Evolutionary conservation across 139 green algal species (phyloP).

Genomic region (Chlamydomonas applanata): DNA sequence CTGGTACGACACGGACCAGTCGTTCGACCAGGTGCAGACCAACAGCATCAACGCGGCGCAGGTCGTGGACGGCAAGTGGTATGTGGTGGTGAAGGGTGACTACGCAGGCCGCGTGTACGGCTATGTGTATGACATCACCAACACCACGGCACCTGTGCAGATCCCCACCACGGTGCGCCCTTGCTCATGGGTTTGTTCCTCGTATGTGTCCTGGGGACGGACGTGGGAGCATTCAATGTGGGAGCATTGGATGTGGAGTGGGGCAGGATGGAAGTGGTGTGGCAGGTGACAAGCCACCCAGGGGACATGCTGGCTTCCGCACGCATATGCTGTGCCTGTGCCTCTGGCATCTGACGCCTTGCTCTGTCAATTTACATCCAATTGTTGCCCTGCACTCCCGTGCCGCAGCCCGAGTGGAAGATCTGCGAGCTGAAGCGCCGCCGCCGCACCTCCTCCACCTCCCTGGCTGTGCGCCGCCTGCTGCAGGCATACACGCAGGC

Average conservation of each 20-base stretch:
- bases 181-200: too few species aligned
- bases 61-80: conserved; percentile 66
- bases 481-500: conserved; percentile 47
- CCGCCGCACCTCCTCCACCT: conserved; percentile 4
- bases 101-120: conserved; percentile 64
- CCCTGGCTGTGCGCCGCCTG: conserved; percentile 33
- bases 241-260: too few species aligned
- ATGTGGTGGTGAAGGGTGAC: conserved; percentile 66
- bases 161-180: conserved; percentile 36
- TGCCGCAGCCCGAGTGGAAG: conserved; percentile 37
- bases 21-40: conserved; percentile 42
- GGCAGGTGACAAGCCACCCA: too few species aligned
- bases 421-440: conserved; percentile 38
- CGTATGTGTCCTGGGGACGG: too few species aligned
- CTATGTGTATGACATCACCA: conserved; percentile 55
- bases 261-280: too few species aligned
- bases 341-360: too few species aligned
- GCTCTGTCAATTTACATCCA: too few species aligned
- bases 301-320: too few species aligned
- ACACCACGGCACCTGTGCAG: conserved; percentile 30
- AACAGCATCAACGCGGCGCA: conserved; percentile 54
- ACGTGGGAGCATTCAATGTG: too few species aligned
- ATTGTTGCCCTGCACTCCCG: neutral
- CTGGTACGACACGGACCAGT: conserved; percentile 59
- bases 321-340: too few species aligned